Base-by-base conservation (phyloP, 257 asterid species). In the Plantago ovata region DNA sequence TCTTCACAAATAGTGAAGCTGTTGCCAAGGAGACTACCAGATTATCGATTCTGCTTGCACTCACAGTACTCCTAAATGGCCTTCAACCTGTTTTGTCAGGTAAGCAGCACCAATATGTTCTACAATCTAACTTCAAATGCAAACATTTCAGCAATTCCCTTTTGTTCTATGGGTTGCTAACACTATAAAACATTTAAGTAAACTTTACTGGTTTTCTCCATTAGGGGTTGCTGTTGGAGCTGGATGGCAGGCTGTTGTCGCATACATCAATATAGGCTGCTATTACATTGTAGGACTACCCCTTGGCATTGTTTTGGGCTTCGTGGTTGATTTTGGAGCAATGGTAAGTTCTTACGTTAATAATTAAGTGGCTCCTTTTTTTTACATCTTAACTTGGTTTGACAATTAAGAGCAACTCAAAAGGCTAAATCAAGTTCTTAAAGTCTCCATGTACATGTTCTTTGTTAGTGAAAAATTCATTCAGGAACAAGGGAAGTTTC, bases 191-290 rank as follows among this genome's bases (percentile, higher is more conserved):
- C n/a, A n/a, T n/a, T n/a, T n/a, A n/a, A n/a, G n/a, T n/a, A n/a
- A n/a, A n/a, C n/a, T n/a, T n/a, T n/a, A n/a, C n/a, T n/a, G 32
- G 2, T 24, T 24, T 24, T 24, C 2, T 24, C 32, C 5, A 33
- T 39, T 64, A 85, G 96, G 96, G 67, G 97, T 89, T 58, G 97
- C 95, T 13, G 84, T 89, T 58, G 97, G 97, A 70, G 95, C 97
- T 59, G 97, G 97, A 67, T 89, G 97, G 97, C 97, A 89, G 64
- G 59, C 86, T 16, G 20, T 83, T 53, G 84, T 89, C 38, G 97
- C 95, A 8, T 86, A 78, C 60, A 64, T 86, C 56, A 89, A 89
- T 72, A 68, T 89, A 38, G 95, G 74, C 1, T 72, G 89, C 53
- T 89, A 89, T 57, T 89, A 89, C 79, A 60, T 86, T 43, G 67